Base-by-base conservation (phyloP, 2,329 filamentous ascomycete species). In the Thielaviopsis populi region DNA sequence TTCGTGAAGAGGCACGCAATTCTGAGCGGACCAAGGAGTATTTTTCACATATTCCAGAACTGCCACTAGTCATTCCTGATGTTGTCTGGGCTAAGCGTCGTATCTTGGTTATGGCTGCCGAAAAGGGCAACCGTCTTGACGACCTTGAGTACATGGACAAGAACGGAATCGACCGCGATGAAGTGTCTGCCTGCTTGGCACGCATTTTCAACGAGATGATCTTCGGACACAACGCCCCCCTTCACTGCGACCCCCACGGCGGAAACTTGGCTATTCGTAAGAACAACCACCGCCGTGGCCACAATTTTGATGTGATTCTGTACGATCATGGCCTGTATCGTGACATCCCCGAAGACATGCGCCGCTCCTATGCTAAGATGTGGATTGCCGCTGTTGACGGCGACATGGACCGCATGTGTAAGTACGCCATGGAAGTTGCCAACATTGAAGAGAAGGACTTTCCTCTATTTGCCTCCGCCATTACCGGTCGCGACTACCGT, bases 161-260 rank as follows among this genome's bases (percentile, higher is more conserved):
- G 6, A 88, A 95, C 72, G 82, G 83, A 65, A 99, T 99, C 71
- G 90, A 95, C 73, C 85, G 94, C 22, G 94, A 97, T 71, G 92
- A 97, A 74, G 94, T 99, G 4, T 95, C 91, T 0, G 91, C 92
- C 1, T 88, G 91, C 0, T 79, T 99, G 3, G 87, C 94, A 0
- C 85, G 86, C 66, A 90, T 99, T 66, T 99, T 99, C 80, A 99
- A 99, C 77, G 91, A 97, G 73, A 99, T 99, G 94, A 96, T 99
- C 69, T 99, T 99, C 69, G 91, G 92, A 59, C 83, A 86, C 62
- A 82, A 86, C 66, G 92, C 92, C 0, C 91, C 94, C 0, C 77
- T 99, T 46, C 94, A 99, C 76, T 99, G 94, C 75, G 94, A 99
- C 72, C 94, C 94, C 0, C 94, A 99, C 71, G 94, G 91, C 59